Base-by-base conservation (phyloP, 1,284 basidiomycete genomes). In the Ceratobasidium sp. region DNA sequence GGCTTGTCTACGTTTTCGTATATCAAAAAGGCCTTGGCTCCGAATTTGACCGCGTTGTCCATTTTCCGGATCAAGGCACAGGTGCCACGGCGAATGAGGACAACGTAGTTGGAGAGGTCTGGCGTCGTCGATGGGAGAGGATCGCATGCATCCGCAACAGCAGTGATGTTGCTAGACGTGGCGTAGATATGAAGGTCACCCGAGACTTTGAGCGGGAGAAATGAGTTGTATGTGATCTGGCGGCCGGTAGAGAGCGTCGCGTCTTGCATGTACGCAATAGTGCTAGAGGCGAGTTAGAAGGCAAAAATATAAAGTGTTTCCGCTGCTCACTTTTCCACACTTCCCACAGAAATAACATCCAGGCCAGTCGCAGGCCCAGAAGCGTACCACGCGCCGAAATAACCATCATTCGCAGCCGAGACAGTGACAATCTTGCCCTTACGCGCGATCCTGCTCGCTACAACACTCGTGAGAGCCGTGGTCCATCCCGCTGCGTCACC, bases 121-220 rank as follows among this genome's bases (percentile, higher is more conserved):
- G 90, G 90, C 0, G 88, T 90, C 57, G 79, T 82, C 50, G 85
- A 86, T 3, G 89, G 89, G 2, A 91, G 85, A 5, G 89, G 85
- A 67, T 86, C 81, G 83, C 90, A 91, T 1, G 89, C 90, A 81
- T 91, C 90, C 79, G 88, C 84, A 3, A 82, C 81, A 8, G 87
- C 82, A 38, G 66, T 77, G 8, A 79, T 70, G 66, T 83, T 77
- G 30, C 70, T 79, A 5, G 82, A 80, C 27, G 80, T 80, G 55
- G 83, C 82, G 80, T 83, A 84, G 30, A 84, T 33, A 2, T 33
- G n/a, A 59, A 79, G 77, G 23, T 33, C 57, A 18, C 3, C 62
- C 8, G 20, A 8, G 7, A 46, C 18, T 2, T 38, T 3, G 62
- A 64, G 38, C 5, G 62, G 38, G 20, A 44, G 18, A 7, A 64